These are phyloP conservation scores for Plantago rigida DNA, from an alignment of 305 asterid species.

Conservation along the genomic window DNA sequence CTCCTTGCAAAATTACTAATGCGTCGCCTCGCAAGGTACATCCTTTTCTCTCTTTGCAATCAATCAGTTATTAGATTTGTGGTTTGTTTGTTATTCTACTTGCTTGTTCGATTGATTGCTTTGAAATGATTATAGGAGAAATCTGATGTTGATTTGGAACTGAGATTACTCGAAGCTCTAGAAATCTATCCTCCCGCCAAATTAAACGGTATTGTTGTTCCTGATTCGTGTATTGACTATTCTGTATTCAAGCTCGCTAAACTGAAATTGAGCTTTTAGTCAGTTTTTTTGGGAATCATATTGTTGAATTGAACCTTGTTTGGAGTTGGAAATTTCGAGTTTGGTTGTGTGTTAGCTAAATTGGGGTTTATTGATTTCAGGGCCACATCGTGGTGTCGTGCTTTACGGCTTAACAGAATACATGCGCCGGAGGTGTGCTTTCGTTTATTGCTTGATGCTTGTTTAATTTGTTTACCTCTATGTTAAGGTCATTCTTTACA, in stretches of 20 bases:
- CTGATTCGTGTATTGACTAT: neutral
- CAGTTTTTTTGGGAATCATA: too few species aligned
- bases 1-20: conserved; percentile 69
- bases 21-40: conserved; percentile 50
- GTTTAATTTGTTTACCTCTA: neutral
- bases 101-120: conserved; percentile 3
- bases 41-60: neutral
- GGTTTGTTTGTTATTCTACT: neutral
- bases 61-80: neutral
- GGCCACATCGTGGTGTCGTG: conserved; percentile 66
- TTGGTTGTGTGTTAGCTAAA: conserved; percentile 7
- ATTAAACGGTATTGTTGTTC: conserved; percentile 1
- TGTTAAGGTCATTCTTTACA: too few species aligned
- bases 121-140: conserved; percentile 43
- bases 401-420: conserved; percentile 48
- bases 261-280: too few species aligned
- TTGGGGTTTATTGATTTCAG: conserved; percentile 33
- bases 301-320: too few species aligned
- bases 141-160: conserved; percentile 83
- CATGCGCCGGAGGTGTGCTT: conserved; percentile 63
- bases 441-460: conserved; percentile 6
- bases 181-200: conserved; percentile 85
- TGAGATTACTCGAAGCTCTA: conserved; percentile 69
- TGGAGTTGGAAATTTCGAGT: neutral
- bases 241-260: neutral